Evolutionary conservation across 2,329 filamentous ascomycete genomes (phyloP), one percentile per base, ranked within the genome.

Genomic region (Botrytis hyacinthi): DNA sequence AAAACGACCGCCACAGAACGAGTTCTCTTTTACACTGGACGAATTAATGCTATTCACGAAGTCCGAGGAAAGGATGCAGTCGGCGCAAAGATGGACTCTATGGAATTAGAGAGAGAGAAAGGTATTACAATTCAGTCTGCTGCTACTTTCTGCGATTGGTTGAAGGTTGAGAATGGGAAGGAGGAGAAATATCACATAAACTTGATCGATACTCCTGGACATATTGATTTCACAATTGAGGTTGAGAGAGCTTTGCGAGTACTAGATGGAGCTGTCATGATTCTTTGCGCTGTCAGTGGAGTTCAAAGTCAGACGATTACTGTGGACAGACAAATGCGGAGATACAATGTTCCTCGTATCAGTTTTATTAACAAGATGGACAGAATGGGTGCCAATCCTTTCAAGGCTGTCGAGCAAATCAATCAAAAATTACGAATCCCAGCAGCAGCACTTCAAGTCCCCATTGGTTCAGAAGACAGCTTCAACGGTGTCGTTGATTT

Each of bases 291-390:
- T 75, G 96, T 98, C 75, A 97, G 93, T 80, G 96, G 96, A 81
- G 96, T 99, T 48, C 96, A 99, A 84, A 95, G 92, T 81, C 96
- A 99, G 85, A 99, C 96, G 32, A 98, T 98, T 79, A 99, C 96
- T 1, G 96, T 99, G 76, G 95, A 99, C 83, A 90, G 96, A 79
- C 96, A 99, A 86, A 99, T 99, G 96, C 93, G 94, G 86, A 91
- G 96, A 78, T 99, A 99, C 87, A 95, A 98, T 81, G 91, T 99
- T 76, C 96, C 96, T 75, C 89, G 96, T 79, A 91, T 99, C 82
- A 97, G 93, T 72, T 99, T 99, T 81, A 90, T 99, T 82, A 99
- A 99, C 87, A 99, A 99, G 88, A 98, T 99, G 95, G 96, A 99
- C 81, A 92, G 96, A 77, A 98, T 98, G 92, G 96, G 96, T 74